Percentiles rank a stretch among this genome's conserved stretches.
Conservation (phyloP, 176 grass and related monocot genomes). For the Cenchrus purpureus region DNA sequence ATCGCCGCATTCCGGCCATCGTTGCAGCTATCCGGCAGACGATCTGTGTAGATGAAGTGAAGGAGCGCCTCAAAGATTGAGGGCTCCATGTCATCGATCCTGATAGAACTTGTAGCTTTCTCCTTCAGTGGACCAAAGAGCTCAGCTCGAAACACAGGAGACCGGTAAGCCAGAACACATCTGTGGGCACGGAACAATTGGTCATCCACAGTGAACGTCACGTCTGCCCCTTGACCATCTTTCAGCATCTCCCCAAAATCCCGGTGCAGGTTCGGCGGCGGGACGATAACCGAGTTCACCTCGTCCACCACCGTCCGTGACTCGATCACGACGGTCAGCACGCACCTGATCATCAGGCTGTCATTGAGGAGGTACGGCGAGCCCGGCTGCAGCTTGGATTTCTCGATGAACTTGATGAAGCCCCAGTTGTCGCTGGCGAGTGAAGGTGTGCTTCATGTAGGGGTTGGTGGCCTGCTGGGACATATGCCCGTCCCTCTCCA, state of each 20-base stretch:
- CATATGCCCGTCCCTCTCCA: conserved; percentile 30
- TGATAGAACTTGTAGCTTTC: conserved; percentile 8
- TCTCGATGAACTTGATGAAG: conserved; percentile 52
- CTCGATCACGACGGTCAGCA: conserved; percentile 24
- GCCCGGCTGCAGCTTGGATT: conserved; percentile 26
- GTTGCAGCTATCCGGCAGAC: conserved; percentile 25
- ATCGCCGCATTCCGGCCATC: conserved; percentile 23
- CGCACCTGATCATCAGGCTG: conserved; percentile 50
- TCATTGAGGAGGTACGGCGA: conserved; percentile 39
- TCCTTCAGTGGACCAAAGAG: conserved; percentile 51
- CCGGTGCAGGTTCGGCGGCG: conserved; percentile 1
- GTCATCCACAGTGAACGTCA: conserved; percentile 26
- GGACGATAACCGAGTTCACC: neutral
- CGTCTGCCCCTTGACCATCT: conserved; percentile 34
- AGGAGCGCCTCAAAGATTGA: conserved; percentile 49
- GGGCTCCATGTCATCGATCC: conserved; percentile 53
- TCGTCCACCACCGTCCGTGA: neutral
- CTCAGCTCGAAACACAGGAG: conserved; percentile 49
- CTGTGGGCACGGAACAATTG: conserved; percentile 36
- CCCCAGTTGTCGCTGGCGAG: conserved; percentile 41
- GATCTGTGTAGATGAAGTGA: conserved; percentile 52
- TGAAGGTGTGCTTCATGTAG: conserved; percentile 46
- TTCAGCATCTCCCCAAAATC: conserved; percentile 40
- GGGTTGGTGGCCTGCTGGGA: conserved; percentile 15
- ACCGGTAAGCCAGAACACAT: conserved; percentile 43